phyloP scores from a whole-genome alignment of 306 rosid genomes.

The Aeschynomene evenia region DNA sequence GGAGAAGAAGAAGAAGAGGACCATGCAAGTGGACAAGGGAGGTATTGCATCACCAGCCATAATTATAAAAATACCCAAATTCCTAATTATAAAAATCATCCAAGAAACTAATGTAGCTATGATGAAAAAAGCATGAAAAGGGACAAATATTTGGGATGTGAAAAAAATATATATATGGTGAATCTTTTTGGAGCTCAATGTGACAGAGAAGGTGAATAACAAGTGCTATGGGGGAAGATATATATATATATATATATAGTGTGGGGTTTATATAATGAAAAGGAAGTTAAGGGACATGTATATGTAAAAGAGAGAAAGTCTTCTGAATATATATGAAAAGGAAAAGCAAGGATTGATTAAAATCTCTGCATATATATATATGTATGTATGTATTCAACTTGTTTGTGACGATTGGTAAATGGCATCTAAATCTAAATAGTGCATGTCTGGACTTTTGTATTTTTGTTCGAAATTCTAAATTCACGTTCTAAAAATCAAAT shows the following conservation, averaged over 20 bases:
- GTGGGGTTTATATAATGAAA: constrained; percentile 30
- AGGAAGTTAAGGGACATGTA: constrained; percentile 29
- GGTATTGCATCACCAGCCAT: constrained; percentile 54
- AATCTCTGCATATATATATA: constrained; percentile 24
- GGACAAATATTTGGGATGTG: not conserved
- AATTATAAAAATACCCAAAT: constrained; percentile 39
- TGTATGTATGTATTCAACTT: constrained; percentile 21
- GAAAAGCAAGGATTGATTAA: constrained; percentile 38
- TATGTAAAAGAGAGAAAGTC: constrained; percentile 8
- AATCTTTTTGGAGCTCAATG: constrained; percentile 29
- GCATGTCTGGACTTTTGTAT: too few relatives aligned
- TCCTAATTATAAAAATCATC: constrained; percentile 29
- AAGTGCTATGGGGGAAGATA: constrained; percentile 29
- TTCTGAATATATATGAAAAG: constrained; percentile 24
- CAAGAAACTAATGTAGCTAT: constrained; percentile 16
- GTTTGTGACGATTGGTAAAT: constrained; percentile 23
- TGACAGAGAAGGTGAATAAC: constrained; percentile 8
- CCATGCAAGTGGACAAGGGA: constrained; percentile 32
- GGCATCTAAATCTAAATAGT: not conserved
- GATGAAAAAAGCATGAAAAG: not conserved
- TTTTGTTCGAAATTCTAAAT: too few relatives aligned
- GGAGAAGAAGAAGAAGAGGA: constrained; percentile 41
- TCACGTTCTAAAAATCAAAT: too few relatives aligned
- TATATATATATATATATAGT: too few relatives aligned
- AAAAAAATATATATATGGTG: constrained; percentile 18